These are phyloP conservation scores for Stachybotrys elegans DNA, from an alignment of 2,329 filamentous ascomycete genomes.

Conservation along the genomic window DNA sequence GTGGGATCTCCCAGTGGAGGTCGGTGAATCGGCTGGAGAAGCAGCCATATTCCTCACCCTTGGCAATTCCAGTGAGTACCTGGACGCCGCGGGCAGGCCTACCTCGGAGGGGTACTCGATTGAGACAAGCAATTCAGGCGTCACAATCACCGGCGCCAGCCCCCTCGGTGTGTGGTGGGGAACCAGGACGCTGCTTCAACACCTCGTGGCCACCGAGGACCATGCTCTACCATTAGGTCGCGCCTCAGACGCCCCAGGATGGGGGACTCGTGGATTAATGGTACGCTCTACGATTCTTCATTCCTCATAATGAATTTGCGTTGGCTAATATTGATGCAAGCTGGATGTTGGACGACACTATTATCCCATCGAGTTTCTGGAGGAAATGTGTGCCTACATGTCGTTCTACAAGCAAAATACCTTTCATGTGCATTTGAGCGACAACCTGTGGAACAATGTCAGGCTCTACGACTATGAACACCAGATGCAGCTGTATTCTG, in stretches of 20 bases:
- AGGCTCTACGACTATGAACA: constrained; percentile 40
- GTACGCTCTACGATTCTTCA: background rate
- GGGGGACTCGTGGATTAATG: background rate
- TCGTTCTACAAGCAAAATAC: constrained; percentile 45
- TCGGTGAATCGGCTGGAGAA: background rate
- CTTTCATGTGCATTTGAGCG: constrained; percentile 44
- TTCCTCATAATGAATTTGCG: too few species aligned
- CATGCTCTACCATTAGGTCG: background rate
- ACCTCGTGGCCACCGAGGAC: constrained; percentile 8
- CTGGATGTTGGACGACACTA: constrained; percentile 19
- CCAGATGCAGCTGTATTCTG: constrained; percentile 39
- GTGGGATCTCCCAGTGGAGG: background rate
- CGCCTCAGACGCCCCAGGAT: background rate
- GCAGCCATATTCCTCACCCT: constrained; percentile 41
- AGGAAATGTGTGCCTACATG: constrained; percentile 38
- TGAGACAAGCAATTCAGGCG: constrained; percentile 29
- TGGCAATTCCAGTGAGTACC: constrained; percentile 30
- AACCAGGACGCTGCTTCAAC: constrained; percentile 49
- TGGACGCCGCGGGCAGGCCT: constrained; percentile 37
- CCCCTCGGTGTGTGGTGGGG: constrained; percentile 54
- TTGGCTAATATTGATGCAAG: too few species aligned
- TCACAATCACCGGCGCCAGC: constrained; percentile 46
- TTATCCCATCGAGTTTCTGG: constrained; percentile 25
- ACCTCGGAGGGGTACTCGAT: constrained; percentile 46
- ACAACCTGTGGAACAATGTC: constrained; percentile 46